Evolutionary conservation across 2,329 filamentous ascomycete species (phyloP).

Genomic region (Fusarium chaquense): DNA sequence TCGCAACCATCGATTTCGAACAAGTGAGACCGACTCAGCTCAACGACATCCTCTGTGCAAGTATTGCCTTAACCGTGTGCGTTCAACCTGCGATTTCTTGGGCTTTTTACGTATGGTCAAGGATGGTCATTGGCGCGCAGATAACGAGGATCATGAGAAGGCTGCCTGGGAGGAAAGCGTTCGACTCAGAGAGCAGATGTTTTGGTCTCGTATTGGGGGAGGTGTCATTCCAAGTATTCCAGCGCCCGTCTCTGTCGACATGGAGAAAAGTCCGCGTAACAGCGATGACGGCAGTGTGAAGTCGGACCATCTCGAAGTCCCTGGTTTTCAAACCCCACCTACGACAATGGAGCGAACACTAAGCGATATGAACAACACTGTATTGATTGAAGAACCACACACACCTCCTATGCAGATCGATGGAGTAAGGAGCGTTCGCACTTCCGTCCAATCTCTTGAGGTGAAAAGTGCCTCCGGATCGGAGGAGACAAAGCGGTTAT

Average conservation of each 20-base stretch:
- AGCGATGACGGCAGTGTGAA: constrained; percentile 51
- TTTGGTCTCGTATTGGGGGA: constrained; percentile 93
- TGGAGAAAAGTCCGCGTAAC: constrained; percentile 51
- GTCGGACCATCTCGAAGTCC: constrained; percentile 38
- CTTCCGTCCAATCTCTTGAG: constrained; percentile 48
- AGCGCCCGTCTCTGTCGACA: constrained; percentile 42
- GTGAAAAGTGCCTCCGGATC: constrained; percentile 43
- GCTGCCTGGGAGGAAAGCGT: constrained; percentile 96
- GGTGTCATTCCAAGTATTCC: constrained; percentile 80
- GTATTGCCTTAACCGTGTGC: constrained; percentile 85
- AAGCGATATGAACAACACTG: constrained; percentile 30
- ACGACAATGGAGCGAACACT: constrained; percentile 40
- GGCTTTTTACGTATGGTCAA: constrained; percentile 92
- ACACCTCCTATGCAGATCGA: constrained; percentile 51
- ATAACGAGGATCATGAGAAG: constrained; percentile 85
- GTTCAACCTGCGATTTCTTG: constrained; percentile 91
- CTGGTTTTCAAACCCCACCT: constrained; percentile 40
- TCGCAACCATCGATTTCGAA: constrained; percentile 88
- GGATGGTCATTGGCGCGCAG: constrained; percentile 90
- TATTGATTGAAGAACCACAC: constrained; percentile 43
- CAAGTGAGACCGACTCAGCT: constrained; percentile 85
- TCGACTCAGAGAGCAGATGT: constrained; percentile 91
- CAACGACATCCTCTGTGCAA: constrained; percentile 91
- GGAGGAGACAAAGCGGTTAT: constrained; percentile 47
- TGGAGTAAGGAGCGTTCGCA: constrained; percentile 42